A percentile compares a stretch with the other conserved stretches of the same genome.
Evolutionary conservation across 192 early-diverging fungal species (phyloP).

Genomic region (Backusella macrospora): DNA sequence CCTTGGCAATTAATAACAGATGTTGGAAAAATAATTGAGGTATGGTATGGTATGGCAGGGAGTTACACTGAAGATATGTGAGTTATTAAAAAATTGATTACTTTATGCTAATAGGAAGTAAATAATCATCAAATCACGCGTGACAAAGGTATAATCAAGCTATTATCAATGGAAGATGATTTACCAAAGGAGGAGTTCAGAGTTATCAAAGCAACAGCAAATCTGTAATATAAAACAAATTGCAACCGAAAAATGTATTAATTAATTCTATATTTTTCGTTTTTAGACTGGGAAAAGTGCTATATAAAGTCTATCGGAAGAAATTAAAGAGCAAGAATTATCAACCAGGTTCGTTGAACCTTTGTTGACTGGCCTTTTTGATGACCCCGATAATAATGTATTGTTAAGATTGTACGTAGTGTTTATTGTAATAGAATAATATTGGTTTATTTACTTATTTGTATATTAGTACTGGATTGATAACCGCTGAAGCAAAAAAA

Average conservation of each 20-base stretch:
- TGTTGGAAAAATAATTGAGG: no score
- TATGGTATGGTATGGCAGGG: no score
- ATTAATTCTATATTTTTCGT: neutral
- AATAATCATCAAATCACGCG: neutral
- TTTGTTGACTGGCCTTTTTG: neutral
- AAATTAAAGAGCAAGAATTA: neutral
- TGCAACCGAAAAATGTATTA: neutral
- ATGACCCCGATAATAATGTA: neutral
- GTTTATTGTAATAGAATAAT: neutral
- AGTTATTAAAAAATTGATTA: neutral
- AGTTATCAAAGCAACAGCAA: constrained; percentile 1
- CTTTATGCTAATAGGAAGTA: neutral
- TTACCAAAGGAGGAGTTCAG: neutral
- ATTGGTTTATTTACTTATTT: neutral
- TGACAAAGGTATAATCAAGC: neutral
- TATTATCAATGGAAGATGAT: neutral
- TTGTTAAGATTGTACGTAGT: neutral
- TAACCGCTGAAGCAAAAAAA: neutral
- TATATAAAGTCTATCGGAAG: neutral
- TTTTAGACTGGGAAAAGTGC: neutral
- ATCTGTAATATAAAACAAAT: constrained; percentile 1
- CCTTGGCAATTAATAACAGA: no score
- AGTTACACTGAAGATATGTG: neutral
- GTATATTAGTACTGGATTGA: no score
- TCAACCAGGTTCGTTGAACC: neutral